Conservation (phyloP, 2,329 filamentous ascomycete species). For the Colletotrichum zoysiae region DNA sequence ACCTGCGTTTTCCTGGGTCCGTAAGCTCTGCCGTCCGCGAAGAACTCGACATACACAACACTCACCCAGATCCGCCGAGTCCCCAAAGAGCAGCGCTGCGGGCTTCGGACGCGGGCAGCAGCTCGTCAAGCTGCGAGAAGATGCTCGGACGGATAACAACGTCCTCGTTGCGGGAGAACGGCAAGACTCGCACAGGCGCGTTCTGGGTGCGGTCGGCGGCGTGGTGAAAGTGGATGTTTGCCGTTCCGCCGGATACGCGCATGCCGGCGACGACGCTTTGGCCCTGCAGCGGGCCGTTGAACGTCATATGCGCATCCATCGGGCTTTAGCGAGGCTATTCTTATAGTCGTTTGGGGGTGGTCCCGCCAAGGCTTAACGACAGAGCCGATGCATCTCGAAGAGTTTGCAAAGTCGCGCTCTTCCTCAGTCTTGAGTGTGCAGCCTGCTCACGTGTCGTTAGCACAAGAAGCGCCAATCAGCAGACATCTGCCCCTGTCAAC, state of each 20-base stretch:
- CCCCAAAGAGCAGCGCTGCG: background rate
- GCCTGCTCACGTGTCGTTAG: background rate
- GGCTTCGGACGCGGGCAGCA: background rate
- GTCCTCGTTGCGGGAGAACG: background rate
- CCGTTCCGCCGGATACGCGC: background rate
- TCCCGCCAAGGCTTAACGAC: too few relatives aligned
- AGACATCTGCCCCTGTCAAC: background rate
- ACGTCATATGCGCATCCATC: background rate
- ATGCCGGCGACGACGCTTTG: constrained; percentile 5
- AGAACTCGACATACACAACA: background rate
- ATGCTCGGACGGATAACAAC: background rate
- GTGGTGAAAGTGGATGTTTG: background rate
- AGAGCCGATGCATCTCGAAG: background rate
- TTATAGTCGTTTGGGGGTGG: background rate
- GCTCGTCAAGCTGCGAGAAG: background rate
- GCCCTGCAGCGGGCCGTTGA: background rate
- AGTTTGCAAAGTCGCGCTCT: background rate
- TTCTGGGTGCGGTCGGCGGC: background rate
- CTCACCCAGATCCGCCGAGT: background rate
- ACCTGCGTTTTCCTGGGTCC: background rate
- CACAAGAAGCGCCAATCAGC: background rate
- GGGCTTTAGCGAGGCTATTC: background rate
- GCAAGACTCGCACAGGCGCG: background rate
- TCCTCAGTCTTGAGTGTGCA: background rate
- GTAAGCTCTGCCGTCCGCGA: background rate